Evolutionary conservation across 805 yeast genomes (phyloP), one percentile per base, ranked within the genome.

Genomic region (Lipomyces yamanashiensis): DNA sequence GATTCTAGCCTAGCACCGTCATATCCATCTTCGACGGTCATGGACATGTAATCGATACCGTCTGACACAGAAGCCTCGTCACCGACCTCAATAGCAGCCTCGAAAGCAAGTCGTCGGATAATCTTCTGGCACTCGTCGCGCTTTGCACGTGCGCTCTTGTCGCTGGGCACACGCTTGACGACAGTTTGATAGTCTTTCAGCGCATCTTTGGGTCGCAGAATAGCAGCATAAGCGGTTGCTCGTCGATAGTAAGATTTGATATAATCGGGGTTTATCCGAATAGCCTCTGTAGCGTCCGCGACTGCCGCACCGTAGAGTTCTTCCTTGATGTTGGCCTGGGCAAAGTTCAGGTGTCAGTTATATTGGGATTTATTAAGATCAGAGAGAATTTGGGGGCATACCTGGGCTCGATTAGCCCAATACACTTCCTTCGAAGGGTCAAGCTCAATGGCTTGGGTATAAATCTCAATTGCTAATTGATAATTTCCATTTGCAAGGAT

Each of bases 291-390:
- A 70, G 96, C 87, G 74, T 92, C 97, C n/a, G 75, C 79, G 1
- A 92, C 82, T 0, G 97, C 96, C 59, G 85, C 80, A 2, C 97
- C 98, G 74, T 88, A 92, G 71, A 87, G 87, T 74, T 93, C 99
- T 61, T 87, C 75, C 71, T 91, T 90, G 72, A 93, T 85, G 70
- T 92, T 87, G 0, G 91, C 96, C 74, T 91, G 49, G 7, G 3
- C n/a, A 37, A 41, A 40, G 28, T 28, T 28, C 28, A 5, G 28
- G 28, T 28, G 5, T 28, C 52, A 49, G 19, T 54, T 7, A 58
- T 17, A 36, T 7, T 39, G 17, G 15, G 13, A 23, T 12, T 49
- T 3, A 6, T n/a, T 23, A n/a, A 56, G 17, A 34, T 15, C 17
- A 1, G 7, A 1, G 1, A 2, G 17, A 10, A 39, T 21, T 23